Evolutionary conservation across 1,139 yeast genomes (phyloP), one percentile per base, ranked within the genome.

Genomic region (Hansenula sp.): DNA sequence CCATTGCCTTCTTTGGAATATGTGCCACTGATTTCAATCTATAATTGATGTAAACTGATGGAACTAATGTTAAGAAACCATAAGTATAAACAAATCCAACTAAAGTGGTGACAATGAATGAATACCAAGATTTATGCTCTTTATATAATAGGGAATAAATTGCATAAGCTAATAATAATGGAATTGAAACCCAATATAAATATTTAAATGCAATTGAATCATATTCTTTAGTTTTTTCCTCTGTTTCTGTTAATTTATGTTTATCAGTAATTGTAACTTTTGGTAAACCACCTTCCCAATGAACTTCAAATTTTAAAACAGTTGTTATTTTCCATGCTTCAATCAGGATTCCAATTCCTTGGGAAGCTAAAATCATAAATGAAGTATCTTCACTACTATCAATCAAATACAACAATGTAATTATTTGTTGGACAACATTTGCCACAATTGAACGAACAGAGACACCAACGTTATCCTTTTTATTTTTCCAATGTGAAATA

Each of bases 311-410:
- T 36, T 64, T 61, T 5, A 64, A 57, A 12, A 64, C 58, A 25
- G 66, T 66, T 24, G 68, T 64, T 41, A 66, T 62, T 48, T 66
- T 66, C 71, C 71, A 66, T 2, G 69, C 69, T 41, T 66, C 71
- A 9, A 66, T 63, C 16, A 61, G 38, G 29, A 66, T 65, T 17
- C 70, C 69, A 40, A 62, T 41, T 3, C 69, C 69, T 42, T 66
- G 70, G 1, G 67, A 60, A 10, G 59, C 48, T 40, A 66, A 44
- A 31, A 66, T 60, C 67, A 65, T 62, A 42, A 47, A 61, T 30
- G 67, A 63, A 7, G 70, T 65, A 14, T 62, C 61, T n/a, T 65
- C 70, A 37, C 58, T 60, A 43, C 61, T 65, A 44, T 66, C 71
- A 31, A 65, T 32, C 38, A 66, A 48, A 39, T 66, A 66, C 13